These are phyloP conservation scores for Gnomoniopsis smithogilvyi DNA, from an alignment of 2,329 filamentous ascomycete species.

Conservation along the genomic window DNA sequence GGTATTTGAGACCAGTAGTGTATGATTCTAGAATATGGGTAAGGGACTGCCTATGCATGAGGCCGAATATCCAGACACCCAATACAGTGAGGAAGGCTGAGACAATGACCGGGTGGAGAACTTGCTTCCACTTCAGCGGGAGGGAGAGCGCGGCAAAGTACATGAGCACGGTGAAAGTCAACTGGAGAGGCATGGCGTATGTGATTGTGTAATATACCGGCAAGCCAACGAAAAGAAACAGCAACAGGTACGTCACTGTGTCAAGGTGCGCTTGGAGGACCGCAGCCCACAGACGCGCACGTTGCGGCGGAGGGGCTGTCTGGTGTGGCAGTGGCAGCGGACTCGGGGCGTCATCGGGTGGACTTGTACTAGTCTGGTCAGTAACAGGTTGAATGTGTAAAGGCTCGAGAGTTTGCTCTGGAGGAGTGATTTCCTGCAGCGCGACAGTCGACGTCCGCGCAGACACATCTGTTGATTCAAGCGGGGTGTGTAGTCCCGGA, in stretches of 20 bases:
- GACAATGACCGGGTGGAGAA: constrained; percentile 57
- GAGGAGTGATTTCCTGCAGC: constrained; percentile 17
- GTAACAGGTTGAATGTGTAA: not conserved
- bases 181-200: constrained; percentile 49
- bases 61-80: constrained; percentile 49
- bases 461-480: constrained; percentile 10
- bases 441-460: constrained; percentile 13
- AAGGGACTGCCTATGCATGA: constrained; percentile 36
- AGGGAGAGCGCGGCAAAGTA: constrained; percentile 50
- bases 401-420: constrained; percentile 17
- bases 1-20: constrained; percentile 50
- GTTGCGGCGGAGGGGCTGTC: constrained; percentile 38
- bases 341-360: constrained; percentile 8
- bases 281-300: constrained; percentile 48
- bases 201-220: constrained; percentile 51
- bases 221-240: constrained; percentile 50
- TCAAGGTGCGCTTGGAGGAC: constrained; percentile 44
- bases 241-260: constrained; percentile 36
- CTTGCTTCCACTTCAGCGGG: constrained; percentile 44
- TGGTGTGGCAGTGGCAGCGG: constrained; percentile 31
- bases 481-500: constrained; percentile 23
- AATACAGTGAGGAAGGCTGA: constrained; percentile 52
- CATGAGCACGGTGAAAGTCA: constrained; percentile 45
- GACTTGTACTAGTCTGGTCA: constrained; percentile 11
- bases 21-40: constrained; percentile 42